A percentile compares a stretch with the other conserved stretches of the same genome.
phyloP scores from a whole-genome alignment of 257 asterid species.

The Ophiorrhiza pumila region DNA sequence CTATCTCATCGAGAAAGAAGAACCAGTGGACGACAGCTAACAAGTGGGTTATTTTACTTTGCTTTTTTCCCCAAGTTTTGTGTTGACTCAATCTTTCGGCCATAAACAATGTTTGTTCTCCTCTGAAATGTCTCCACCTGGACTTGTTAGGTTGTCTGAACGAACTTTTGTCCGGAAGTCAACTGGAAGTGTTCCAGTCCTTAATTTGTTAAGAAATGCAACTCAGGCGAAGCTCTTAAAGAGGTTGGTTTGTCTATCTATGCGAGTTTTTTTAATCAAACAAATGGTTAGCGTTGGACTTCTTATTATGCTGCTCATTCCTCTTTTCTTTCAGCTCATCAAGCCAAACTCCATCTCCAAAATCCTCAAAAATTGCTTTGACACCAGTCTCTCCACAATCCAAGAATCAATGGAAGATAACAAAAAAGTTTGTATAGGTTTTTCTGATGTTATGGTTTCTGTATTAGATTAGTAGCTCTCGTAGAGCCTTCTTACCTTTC shows the following conservation, averaged over 20 bases:
- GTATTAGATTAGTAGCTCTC: slow-evolving; percentile 3
- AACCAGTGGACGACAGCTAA: slow-evolving; percentile 40
- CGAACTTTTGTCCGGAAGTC: slow-evolving; percentile 35
- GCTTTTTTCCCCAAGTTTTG: slow-evolving; percentile 1
- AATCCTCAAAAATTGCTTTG: slow-evolving; percentile 42
- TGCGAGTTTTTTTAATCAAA: slow-evolving; percentile 12
- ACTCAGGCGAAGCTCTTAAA: slow-evolving; percentile 42
- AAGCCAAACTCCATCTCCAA: slow-evolving; percentile 29
- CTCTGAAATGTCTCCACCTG: slow-evolving; percentile 28
- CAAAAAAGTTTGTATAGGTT: slow-evolving; percentile 68
- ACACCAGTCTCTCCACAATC: slow-evolving; percentile 41
- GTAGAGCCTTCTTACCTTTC: slow-evolving; percentile 18
- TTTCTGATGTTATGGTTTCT: slow-evolving; percentile 9
- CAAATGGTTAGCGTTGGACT: slow-evolving; percentile 9
- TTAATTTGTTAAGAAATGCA: slow-evolving; percentile 31
- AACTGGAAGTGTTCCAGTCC: slow-evolving; percentile 33
- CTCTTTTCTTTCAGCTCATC: slow-evolving; percentile 44
- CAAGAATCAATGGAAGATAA: slow-evolving; percentile 65
- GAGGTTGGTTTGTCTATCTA: slow-evolving; percentile 42
- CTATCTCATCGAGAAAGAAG: slow-evolving; percentile 40
- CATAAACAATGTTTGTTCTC: slow-evolving; percentile 1
- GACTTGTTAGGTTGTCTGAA: slow-evolving; percentile 39
- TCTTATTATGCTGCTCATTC: slow-evolving; percentile 12
- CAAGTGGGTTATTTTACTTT: slow-evolving; percentile 36
- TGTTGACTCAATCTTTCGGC: neutral